Base-by-base conservation (phyloP, 1,284 basidiomycete genomes). In the Irpex lacteus region DNA sequence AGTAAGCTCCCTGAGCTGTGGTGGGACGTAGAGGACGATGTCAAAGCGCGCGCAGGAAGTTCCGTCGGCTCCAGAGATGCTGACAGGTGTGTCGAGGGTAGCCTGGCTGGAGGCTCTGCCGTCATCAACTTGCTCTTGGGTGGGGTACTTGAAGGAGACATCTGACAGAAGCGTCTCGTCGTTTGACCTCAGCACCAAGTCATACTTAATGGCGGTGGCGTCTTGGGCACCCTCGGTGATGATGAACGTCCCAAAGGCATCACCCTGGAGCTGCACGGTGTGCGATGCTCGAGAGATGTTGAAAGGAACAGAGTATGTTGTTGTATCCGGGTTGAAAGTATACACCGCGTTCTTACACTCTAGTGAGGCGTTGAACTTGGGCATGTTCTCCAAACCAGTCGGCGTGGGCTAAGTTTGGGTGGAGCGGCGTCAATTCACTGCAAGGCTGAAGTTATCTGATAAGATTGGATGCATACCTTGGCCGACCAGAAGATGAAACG, bases 381-480 rank as follows among this genome's bases (percentile, higher is more conserved):
- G 85, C 81, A 86, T 83, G 34, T 75, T 72, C 67, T 87, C 84
- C 4, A 86, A 73, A 13, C 83, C 83, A 40, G 81, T 81, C 0
- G 80, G 79, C 1, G 76, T 69, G 50, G 81, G 80, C 85, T 86
- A 66, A 37, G 32, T 34, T 34, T 34, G 32, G 54, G 6, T 5
- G 13, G 52, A 11, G 59, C 26, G 19, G 11, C 54, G 52, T 38
- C 37, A 54, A 40, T 40, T 18, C 13, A 40, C 18, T 3, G 21
- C 21, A 13, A 5, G 15, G 4, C 9, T 37, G 50, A 13, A 11
- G 38, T 32, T 40, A 32, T 34, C 18, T 52, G 52, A 40, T 53
- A 53, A 53, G 50, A 53, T 26, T 13, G 18, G 57, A 73, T 13
- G 4, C 80, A 62, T 66, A 85, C 85, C 57, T 77, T 80, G 8